Conservation (phyloP, 1,139 yeast species). For the Pichia kudriavzevii region DNA sequence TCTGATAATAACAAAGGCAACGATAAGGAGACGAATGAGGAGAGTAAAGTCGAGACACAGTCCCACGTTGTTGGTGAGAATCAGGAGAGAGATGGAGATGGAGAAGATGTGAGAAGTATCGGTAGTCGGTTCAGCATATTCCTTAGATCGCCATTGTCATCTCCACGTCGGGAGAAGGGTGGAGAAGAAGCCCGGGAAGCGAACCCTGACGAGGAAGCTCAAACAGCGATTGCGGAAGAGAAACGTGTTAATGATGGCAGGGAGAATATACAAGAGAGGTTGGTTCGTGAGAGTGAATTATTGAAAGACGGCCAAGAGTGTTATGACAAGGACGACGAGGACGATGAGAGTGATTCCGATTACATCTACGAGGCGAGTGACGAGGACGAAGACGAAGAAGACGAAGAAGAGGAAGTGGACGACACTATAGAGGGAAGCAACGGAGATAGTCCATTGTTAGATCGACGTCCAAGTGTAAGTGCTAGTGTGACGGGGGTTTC, state of each 20-base stretch:
- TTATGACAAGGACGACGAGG: constrained; percentile 1
- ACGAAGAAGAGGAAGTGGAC: constrained; percentile 5
- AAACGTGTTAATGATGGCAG: constrained; percentile 24
- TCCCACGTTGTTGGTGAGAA: neutral
- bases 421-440: neutral
- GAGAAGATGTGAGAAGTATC: constrained; percentile 6
- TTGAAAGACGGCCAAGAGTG: constrained; percentile 20
- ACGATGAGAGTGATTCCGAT: constrained; percentile 20
- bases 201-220: neutral
- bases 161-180: constrained; percentile 1
- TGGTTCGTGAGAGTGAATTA: constrained; percentile 25
- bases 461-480: too few relatives aligned
- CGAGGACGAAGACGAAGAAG: constrained; percentile 13
- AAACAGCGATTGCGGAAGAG: neutral
- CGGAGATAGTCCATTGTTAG: neutral
- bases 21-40: neutral
- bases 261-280: constrained; percentile 26
- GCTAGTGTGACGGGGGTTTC: constrained; percentile 1
- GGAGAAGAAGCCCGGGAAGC: neutral
- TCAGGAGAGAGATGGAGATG: neutral
- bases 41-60: neutral
- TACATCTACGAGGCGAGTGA: constrained; percentile 27
- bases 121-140: constrained; percentile 18
- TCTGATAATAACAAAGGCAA: neutral
- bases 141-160: constrained; percentile 18